Evolutionary conservation across 179 eudicot species (phyloP).

Genomic region (Nepenthes alata): DNA sequence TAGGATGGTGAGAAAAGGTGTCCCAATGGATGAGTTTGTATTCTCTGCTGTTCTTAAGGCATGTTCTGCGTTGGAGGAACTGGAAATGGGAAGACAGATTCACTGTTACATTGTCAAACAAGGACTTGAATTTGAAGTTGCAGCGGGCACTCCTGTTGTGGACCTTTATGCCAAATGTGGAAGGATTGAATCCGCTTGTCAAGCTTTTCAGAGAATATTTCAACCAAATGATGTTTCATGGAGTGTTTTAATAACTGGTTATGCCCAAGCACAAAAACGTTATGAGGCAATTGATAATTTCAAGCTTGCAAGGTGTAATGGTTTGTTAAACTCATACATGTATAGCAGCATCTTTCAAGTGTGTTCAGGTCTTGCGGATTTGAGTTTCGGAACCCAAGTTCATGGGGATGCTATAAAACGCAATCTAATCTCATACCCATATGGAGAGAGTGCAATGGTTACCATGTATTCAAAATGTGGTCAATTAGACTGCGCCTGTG

Average conservation of each 20-base stretch:
- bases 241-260: constrained; percentile 28
- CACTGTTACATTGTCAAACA: constrained; percentile 22
- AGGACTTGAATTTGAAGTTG: constrained; percentile 15
- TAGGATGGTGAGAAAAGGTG: constrained; percentile 17
- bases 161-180: constrained; percentile 31
- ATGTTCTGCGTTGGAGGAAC: constrained; percentile 17
- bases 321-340: constrained; percentile 17
- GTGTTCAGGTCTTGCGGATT: constrained; percentile 22
- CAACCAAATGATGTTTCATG: constrained; percentile 32
- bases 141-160: constrained; percentile 33
- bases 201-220: constrained; percentile 18
- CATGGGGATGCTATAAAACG: constrained; percentile 34
- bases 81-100: constrained; percentile 19
- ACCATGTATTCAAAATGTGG: constrained; percentile 39
- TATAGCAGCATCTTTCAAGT: constrained; percentile 28
- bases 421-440: constrained; percentile 18
- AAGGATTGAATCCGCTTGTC: constrained; percentile 13
- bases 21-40: constrained; percentile 22
- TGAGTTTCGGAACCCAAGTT: constrained; percentile 23
- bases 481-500: constrained; percentile 18
- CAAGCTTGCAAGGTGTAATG: constrained; percentile 15
- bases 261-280: constrained; percentile 18
- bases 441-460: constrained; percentile 30
- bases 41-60: constrained; percentile 25
- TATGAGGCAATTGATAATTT: constrained; percentile 19